These are phyloP conservation scores for Nothopassalora personata DNA, from an alignment of 2,329 filamentous ascomycete genomes.

Conservation along the genomic window DNA sequence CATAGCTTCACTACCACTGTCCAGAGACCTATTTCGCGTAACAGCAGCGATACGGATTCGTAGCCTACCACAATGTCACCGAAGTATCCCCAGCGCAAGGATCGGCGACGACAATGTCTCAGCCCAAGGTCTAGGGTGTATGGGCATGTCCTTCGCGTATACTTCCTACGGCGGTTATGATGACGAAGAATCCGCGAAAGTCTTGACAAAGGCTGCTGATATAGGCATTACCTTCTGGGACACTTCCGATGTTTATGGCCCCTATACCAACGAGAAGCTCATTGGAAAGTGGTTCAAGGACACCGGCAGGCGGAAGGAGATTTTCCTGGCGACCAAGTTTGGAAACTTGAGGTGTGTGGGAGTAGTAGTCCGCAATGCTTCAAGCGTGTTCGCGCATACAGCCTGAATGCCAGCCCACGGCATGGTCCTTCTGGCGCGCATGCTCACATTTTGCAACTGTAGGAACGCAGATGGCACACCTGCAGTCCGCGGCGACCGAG, in stretches of 20 bases:
- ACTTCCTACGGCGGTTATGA: constrained; percentile 29
- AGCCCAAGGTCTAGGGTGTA: constrained; percentile 31
- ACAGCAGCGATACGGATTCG: background rate
- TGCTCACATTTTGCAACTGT: background rate
- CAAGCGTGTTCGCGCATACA: no score
- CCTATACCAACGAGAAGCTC: constrained; percentile 29
- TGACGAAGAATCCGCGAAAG: constrained; percentile 24
- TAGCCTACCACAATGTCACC: constrained; percentile 15
- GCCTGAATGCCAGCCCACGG: no score
- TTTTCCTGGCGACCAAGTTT: constrained; percentile 41
- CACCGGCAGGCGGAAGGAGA: constrained; percentile 35
- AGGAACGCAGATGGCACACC: constrained; percentile 14
- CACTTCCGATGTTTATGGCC: constrained; percentile 29
- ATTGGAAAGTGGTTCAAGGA: constrained; percentile 39
- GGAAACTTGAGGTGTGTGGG: constrained; percentile 19
- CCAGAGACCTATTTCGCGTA: no score
- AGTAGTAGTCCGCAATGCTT: no score
- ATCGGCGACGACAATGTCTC: constrained; percentile 36
- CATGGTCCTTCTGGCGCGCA: no score
- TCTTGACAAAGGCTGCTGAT: constrained; percentile 26
- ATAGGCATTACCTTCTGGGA: constrained; percentile 29
- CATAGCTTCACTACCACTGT: no score
- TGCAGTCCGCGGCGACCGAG: constrained; percentile 33
- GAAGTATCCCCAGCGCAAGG: constrained; percentile 37
- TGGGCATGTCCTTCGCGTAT: constrained; percentile 35